phyloP scores from a whole-genome alignment of 495 filamentous ascomycete genomes.

The Trichoderma virens region DNA sequence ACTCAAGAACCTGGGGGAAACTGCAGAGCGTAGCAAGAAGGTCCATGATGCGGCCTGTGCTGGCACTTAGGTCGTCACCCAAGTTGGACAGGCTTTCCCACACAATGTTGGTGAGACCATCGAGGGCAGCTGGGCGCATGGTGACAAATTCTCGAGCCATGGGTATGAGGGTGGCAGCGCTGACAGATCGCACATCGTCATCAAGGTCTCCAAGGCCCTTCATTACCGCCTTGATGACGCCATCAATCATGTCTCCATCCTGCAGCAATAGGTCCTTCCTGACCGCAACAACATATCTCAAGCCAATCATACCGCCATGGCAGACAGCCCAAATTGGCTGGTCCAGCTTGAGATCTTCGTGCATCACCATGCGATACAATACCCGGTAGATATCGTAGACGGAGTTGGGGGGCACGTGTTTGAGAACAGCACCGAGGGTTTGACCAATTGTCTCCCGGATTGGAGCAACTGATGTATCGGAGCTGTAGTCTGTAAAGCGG shows the following conservation, averaged over 20 bases:
- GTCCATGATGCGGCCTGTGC: conserved; percentile 97
- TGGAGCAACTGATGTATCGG: conserved; percentile 91
- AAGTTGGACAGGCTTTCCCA: conserved; percentile 95
- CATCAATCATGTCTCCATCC: conserved; percentile 80
- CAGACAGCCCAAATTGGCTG: conserved; percentile 84
- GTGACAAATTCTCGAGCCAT: conserved; percentile 90
- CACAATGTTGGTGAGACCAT: conserved; percentile 81
- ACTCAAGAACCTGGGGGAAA: conserved; percentile 83
- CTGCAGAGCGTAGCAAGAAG: conserved; percentile 90
- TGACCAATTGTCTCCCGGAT: conserved; percentile 97
- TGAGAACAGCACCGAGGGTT: conserved; percentile 79
- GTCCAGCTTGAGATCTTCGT: conserved; percentile 64
- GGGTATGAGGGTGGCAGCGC: conserved; percentile 90
- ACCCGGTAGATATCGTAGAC: conserved; percentile 75
- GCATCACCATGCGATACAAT: conserved; percentile 85
- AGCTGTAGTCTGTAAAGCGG: conserved; percentile 94
- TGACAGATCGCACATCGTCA: conserved; percentile 94
- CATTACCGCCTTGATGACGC: conserved; percentile 86
- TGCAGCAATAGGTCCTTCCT: conserved; percentile 83
- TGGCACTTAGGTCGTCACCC: conserved; percentile 92
- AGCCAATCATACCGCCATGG: conserved; percentile 95
- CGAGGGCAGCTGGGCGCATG: conserved; percentile 66
- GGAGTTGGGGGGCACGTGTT: conserved; percentile 63
- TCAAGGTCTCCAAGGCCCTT: conserved; percentile 84
- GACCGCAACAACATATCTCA: conserved; percentile 89